These are phyloP conservation scores for Colletotrichum filicis DNA, from an alignment of 2,329 filamentous ascomycete species.

Conservation along the genomic window DNA sequence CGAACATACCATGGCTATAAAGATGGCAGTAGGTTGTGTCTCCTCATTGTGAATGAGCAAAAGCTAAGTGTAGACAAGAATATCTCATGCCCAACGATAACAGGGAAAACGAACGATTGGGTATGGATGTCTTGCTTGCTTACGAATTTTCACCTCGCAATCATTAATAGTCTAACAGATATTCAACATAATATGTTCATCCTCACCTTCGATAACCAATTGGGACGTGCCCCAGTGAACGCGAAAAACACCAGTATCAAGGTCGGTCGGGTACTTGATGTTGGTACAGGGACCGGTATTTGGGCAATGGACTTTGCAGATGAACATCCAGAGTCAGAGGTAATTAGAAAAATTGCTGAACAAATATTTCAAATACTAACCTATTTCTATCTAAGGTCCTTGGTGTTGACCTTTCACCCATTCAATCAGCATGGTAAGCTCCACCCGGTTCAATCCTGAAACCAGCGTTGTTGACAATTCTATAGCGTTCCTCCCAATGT, in stretches of 20 bases:
- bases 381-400: conserved; percentile 39
- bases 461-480: too few species aligned
- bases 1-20: conserved; percentile 37
- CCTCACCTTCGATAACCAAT: conserved; percentile 43
- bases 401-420: conserved; percentile 52
- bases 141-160: background rate
- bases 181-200: conserved; percentile 48
- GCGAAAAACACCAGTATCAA: conserved; percentile 36
- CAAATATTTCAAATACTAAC: too few species aligned
- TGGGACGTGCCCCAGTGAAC: conserved; percentile 35
- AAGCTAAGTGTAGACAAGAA: conserved; percentile 4
- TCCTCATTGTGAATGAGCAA: background rate
- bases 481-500: conserved; percentile 58
- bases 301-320: conserved; percentile 56
- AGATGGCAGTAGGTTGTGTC: conserved; percentile 10
- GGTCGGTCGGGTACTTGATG: conserved; percentile 50
- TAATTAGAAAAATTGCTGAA: background rate
- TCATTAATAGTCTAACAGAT: conserved; percentile 35
- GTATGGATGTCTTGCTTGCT: background rate
- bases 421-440: too few species aligned
- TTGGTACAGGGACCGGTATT: conserved; percentile 58
- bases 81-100: conserved; percentile 22
- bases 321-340: conserved; percentile 43
- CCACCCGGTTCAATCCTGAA: too few species aligned
- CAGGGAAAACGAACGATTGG: conserved; percentile 8